Conservation (phyloP, 2,329 filamentous ascomycete species). For the Monilinia laxa region DNA sequence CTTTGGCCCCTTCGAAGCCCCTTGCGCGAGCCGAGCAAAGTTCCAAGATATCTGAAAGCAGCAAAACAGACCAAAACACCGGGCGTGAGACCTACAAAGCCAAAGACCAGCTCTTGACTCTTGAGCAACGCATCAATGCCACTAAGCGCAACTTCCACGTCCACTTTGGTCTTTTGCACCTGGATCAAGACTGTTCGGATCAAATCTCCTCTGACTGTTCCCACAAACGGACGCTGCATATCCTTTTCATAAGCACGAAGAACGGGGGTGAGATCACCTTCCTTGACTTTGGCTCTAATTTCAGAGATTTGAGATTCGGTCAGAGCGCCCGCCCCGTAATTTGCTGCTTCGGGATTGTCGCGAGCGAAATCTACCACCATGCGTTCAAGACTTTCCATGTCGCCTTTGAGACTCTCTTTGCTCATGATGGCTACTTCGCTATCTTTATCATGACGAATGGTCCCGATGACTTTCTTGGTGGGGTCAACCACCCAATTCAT, state of each 20-base stretch:
- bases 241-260: slow-evolving; percentile 90
- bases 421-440: slow-evolving; percentile 98
- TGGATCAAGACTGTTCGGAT: slow-evolving; percentile 91
- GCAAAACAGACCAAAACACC: slow-evolving; percentile 84
- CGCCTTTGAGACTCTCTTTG: slow-evolving; percentile 83
- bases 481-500: slow-evolving; percentile 94
- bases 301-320: slow-evolving; percentile 69
- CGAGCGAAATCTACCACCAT: slow-evolving; percentile 97
- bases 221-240: slow-evolving; percentile 75
- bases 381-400: slow-evolving; percentile 86
- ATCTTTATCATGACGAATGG: slow-evolving; percentile 87
- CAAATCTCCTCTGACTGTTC: slow-evolving; percentile 81
- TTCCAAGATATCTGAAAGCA: slow-evolving; percentile 68
- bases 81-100: slow-evolving; percentile 92
- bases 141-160: slow-evolving; percentile 92
- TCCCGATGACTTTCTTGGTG: slow-evolving; percentile 76
- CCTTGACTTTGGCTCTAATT: slow-evolving; percentile 76
- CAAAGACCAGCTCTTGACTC: slow-evolving; percentile 95
- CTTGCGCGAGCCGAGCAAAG: slow-evolving; percentile 67
- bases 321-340: slow-evolving; percentile 50
- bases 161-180: slow-evolving; percentile 98
- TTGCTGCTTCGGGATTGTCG: slow-evolving; percentile 68
- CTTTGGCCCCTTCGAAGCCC: slow-evolving; percentile 64
- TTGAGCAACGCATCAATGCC: slow-evolving; percentile 93
- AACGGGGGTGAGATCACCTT: slow-evolving; percentile 91